Conservation (phyloP, 73 alveolate species). For the Tetrahymena malaccensis region DNA sequence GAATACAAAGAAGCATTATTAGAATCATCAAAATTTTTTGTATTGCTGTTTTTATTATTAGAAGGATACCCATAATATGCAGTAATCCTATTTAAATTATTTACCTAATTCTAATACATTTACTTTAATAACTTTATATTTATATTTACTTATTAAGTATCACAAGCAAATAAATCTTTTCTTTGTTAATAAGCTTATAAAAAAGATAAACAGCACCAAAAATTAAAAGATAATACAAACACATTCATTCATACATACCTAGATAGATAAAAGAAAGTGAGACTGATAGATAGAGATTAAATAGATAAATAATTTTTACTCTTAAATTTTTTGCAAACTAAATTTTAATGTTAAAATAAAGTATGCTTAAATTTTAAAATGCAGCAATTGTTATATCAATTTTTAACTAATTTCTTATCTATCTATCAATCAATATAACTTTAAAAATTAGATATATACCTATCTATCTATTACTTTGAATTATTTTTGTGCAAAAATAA, state of each 20-base stretch:
- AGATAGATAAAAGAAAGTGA: too few relatives aligned
- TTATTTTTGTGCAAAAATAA: background rate
- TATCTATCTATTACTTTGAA: background rate
- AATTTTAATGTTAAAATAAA: background rate
- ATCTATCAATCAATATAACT: background rate
- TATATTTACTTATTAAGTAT: too few relatives aligned
- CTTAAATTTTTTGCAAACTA: background rate
- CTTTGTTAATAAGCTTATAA: background rate
- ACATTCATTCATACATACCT: too few relatives aligned
- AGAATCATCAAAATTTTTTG: background rate
- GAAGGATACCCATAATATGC: background rate
- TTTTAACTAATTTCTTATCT: background rate
- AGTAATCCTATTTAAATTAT: background rate
- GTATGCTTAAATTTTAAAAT: background rate
- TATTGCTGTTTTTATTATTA: background rate
- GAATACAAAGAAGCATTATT: background rate
- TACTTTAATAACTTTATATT: background rate
- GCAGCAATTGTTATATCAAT: background rate
- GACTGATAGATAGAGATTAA: background rate
- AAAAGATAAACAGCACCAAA: background rate
- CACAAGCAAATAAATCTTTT: background rate
- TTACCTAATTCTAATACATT: background rate
- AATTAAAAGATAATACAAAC: too few relatives aligned
- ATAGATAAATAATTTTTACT: background rate
- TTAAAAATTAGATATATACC: background rate